Evolutionary conservation across 2,329 filamentous ascomycete genomes (phyloP).

Genomic region (Pseudopithomyces maydicus): DNA sequence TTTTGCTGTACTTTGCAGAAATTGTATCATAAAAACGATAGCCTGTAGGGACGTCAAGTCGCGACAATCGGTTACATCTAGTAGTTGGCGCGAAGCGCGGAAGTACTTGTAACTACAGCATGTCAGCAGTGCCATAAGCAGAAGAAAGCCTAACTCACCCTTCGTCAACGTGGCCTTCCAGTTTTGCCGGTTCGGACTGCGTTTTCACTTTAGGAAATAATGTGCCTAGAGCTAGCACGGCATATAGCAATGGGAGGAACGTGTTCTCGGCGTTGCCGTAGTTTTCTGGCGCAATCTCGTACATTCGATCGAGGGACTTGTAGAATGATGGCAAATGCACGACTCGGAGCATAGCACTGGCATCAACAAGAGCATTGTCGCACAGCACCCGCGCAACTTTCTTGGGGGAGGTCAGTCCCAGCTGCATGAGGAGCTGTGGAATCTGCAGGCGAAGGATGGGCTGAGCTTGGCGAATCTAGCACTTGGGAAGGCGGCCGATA

Average conservation of each 20-base stretch:
- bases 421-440: constrained; percentile 38
- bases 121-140: constrained; percentile 18
- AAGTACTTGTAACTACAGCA: constrained; percentile 54
- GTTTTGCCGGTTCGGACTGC: constrained; percentile 46
- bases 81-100: constrained; percentile 52
- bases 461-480: constrained; percentile 72
- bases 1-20: constrained; percentile 58
- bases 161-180: constrained; percentile 54
- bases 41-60: constrained; percentile 57
- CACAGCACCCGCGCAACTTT: constrained; percentile 62
- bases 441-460: constrained; percentile 66
- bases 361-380: constrained; percentile 65
- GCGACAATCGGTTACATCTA: constrained; percentile 59
- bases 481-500: constrained; percentile 61
- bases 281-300: constrained; percentile 63
- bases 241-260: constrained; percentile 56
- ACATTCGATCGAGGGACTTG: constrained; percentile 75
- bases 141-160: constrained; percentile 37
- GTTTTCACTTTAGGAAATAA: constrained; percentile 51
- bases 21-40: constrained; percentile 59
- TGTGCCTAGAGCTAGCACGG: constrained; percentile 54
- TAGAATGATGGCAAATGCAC: constrained; percentile 85
- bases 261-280: constrained; percentile 53
- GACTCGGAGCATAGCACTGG: constrained; percentile 69
- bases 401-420: constrained; percentile 67